Conservation (phyloP, 2,329 filamentous ascomycete species). For the Lachnellula willkommii region DNA sequence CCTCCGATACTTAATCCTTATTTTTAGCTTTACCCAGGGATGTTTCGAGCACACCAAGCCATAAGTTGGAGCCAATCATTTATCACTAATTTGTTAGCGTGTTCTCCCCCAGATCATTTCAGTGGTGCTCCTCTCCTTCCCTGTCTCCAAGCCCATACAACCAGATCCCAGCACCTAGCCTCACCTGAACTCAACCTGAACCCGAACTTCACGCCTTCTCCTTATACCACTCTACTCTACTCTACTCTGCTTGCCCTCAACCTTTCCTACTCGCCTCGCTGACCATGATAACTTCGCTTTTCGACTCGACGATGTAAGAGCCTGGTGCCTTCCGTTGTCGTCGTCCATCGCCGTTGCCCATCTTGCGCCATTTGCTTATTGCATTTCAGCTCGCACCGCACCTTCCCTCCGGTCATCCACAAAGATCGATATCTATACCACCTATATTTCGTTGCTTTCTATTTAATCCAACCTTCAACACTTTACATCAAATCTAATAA, state of each 20-base stretch:
- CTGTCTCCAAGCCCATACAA: background rate
- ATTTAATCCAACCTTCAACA: slow-evolving; percentile 1
- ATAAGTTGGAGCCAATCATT: too few relatives aligned
- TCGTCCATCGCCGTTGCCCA: slow-evolving; percentile 8
- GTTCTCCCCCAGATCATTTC: too few relatives aligned
- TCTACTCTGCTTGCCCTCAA: background rate
- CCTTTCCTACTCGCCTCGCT: background rate
- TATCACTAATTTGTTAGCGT: too few relatives aligned
- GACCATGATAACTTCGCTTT: background rate
- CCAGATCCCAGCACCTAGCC: background rate
- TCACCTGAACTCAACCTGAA: background rate
- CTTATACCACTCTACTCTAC: too few relatives aligned
- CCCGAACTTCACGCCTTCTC: background rate
- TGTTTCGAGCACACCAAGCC: too few relatives aligned
- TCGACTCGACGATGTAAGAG: slow-evolving; percentile 26
- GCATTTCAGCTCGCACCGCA: slow-evolving; percentile 20
- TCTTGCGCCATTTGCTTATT: slow-evolving; percentile 16
- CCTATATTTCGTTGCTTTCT: slow-evolving; percentile 9
- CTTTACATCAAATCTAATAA: background rate
- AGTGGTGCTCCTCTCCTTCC: too few relatives aligned
- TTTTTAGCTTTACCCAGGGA: too few relatives aligned
- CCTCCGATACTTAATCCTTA: too few relatives aligned
- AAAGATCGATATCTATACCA: slow-evolving; percentile 6
- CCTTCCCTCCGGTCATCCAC: slow-evolving; percentile 18
- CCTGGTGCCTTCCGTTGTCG: slow-evolving; percentile 24